These are phyloP conservation scores for Gloeopeniophorella convolvens DNA, from an alignment of 768 basidiomycete species.

Conservation along the genomic window DNA sequence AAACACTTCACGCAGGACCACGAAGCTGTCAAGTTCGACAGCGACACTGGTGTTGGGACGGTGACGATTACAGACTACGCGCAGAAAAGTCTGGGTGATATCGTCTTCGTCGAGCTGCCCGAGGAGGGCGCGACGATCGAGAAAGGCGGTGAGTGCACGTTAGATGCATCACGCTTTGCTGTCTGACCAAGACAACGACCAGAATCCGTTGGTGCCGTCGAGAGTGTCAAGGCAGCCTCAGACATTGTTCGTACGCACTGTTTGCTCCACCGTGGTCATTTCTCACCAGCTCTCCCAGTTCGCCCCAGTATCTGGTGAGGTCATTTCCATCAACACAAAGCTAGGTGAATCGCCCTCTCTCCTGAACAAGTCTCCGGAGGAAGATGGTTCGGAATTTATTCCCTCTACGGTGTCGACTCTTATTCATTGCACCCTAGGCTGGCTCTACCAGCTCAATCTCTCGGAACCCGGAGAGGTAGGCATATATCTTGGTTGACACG, in stretches of 20 bases:
- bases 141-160: slow-evolving; percentile 78
- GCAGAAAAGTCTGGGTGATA: slow-evolving; percentile 86
- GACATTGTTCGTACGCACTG: slow-evolving; percentile 61
- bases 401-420: not conserved
- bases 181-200: too few relatives aligned
- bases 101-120: slow-evolving; percentile 94
- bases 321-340: slow-evolving; percentile 71
- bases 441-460: slow-evolving; percentile 92
- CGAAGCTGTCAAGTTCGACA: slow-evolving; percentile 79
- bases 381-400: slow-evolving; percentile 51
- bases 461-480: slow-evolving; percentile 71
- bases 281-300: slow-evolving; percentile 45
- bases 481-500: not conserved
- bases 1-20: slow-evolving; percentile 84
- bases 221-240: slow-evolving; percentile 94
- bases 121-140: slow-evolving; percentile 49
- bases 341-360: slow-evolving; percentile 66
- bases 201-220: slow-evolving; percentile 85
- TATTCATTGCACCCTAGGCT: slow-evolving; percentile 47
- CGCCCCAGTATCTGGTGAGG: slow-evolving; percentile 83
- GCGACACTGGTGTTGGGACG: slow-evolving; percentile 66
- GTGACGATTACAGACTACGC: slow-evolving; percentile 90
- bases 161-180: too few relatives aligned
- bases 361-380: slow-evolving; percentile 84
- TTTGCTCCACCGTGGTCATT: not conserved